phyloP scores from a whole-genome alignment of 805 yeast species.

The Limtongia smithiae region DNA sequence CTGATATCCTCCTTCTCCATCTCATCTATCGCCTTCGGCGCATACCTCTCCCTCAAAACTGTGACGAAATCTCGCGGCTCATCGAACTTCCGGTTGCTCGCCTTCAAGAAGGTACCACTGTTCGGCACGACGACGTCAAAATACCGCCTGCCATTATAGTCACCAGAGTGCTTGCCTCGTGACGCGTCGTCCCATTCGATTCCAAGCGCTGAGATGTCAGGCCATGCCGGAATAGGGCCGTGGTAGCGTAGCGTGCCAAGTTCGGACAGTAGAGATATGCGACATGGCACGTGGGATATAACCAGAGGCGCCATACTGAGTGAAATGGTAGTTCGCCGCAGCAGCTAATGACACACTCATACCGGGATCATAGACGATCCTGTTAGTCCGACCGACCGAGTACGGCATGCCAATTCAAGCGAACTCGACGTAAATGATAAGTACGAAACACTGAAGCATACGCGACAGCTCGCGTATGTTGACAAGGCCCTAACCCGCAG shows the following conservation, averaged over 20 bases:
- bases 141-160: constrained; percentile 50
- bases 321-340: not conserved
- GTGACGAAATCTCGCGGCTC: constrained; percentile 39
- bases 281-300: constrained; percentile 6
- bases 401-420: too few relatives aligned
- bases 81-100: constrained; percentile 39
- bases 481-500: too few relatives aligned
- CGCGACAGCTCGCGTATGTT: too few relatives aligned
- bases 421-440: too few relatives aligned
- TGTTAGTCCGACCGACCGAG: too few relatives aligned
- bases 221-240: constrained; percentile 67
- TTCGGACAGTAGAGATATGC: constrained; percentile 17
- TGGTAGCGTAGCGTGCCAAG: constrained; percentile 60
- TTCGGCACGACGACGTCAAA: constrained; percentile 45
- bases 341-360: not conserved
- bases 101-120: constrained; percentile 64
- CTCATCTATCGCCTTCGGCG: constrained; percentile 36
- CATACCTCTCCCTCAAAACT: constrained; percentile 53
- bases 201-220: constrained; percentile 55
- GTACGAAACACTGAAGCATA: too few relatives aligned
- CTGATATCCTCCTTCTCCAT: constrained; percentile 36
- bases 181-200: constrained; percentile 77
- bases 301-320: too few relatives aligned
- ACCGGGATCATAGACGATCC: too few relatives aligned
- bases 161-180: constrained; percentile 75